Evolutionary conservation across 371 early-diverging fungal species (phyloP).

Genomic region (Mortierella sp.): DNA sequence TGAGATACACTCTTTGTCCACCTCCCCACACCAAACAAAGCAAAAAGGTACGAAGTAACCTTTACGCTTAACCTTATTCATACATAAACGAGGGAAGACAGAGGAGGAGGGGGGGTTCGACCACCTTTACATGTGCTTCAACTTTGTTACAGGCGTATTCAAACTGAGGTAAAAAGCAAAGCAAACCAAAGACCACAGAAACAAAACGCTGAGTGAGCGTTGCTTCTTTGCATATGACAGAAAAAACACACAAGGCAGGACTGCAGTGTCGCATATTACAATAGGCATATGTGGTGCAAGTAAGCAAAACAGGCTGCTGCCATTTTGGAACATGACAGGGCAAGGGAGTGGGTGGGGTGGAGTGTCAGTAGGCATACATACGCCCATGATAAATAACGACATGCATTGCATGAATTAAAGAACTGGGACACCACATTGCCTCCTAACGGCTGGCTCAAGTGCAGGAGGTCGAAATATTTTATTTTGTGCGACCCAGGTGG

Average conservation of each 20-base stretch:
- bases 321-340: neutral
- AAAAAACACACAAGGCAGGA: neutral
- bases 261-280: too few relatives aligned
- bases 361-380: neutral
- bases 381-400: neutral
- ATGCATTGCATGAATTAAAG: neutral
- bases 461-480: neutral
- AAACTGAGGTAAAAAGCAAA: neutral
- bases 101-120: neutral
- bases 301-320: too few relatives aligned
- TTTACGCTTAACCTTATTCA: neutral
- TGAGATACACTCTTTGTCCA: neutral
- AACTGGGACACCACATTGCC: neutral
- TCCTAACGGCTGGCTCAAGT: constrained; percentile 1
- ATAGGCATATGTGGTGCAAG: too few relatives aligned
- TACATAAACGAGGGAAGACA: neutral
- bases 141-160: neutral
- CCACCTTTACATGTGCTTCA: neutral
- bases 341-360: neutral
- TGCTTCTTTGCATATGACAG: constrained; percentile 1
- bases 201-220: neutral
- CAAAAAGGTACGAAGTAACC: neutral
- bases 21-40: neutral
- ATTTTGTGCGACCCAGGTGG: constrained; percentile 5
- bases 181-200: neutral